Percentiles rank a stretch among this genome's conserved stretches.
Evolutionary conservation across 805 yeast genomes (phyloP).

Genomic region (Saccharomycopsis amapae): DNA sequence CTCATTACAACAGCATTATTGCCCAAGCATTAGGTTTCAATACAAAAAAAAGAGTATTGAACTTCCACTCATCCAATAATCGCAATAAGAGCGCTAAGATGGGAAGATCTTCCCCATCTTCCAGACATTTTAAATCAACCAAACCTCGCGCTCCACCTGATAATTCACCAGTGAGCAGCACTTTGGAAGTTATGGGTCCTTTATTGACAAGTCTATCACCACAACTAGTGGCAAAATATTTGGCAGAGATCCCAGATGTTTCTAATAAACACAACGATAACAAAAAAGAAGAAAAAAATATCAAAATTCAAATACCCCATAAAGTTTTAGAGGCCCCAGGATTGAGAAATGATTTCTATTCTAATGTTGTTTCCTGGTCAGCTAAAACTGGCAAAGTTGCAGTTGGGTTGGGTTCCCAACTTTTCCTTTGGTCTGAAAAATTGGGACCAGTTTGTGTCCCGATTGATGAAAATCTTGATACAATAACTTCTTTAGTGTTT

Average conservation of each 20-base stretch:
- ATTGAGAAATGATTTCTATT: constrained; percentile 68
- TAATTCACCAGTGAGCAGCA: too few relatives aligned
- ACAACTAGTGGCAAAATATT: constrained; percentile 5
- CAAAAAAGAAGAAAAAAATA: constrained; percentile 25
- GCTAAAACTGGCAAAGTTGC: constrained; percentile 41
- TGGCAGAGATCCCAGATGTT: constrained; percentile 14
- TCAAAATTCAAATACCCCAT: constrained; percentile 37
- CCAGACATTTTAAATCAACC: too few relatives aligned
- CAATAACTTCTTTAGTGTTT: constrained; percentile 52
- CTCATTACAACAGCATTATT: constrained; percentile 32
- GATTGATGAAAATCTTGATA: constrained; percentile 30
- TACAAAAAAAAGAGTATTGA: constrained; percentile 36
- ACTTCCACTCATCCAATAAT: constrained; percentile 23
- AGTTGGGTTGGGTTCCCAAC: constrained; percentile 57
- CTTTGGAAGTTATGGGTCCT: constrained; percentile 5
- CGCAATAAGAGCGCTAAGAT: too few relatives aligned
- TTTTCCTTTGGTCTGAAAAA: constrained; percentile 56
- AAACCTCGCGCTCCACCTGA: too few relatives aligned
- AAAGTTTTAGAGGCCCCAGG: constrained; percentile 63
- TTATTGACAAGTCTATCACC: constrained; percentile 8
- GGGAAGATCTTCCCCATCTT: too few relatives aligned
- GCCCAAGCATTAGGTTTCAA: constrained; percentile 46
- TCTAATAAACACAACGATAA: background rate
- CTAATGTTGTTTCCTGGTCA: constrained; percentile 73
- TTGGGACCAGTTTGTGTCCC: constrained; percentile 40